These are phyloP conservation scores for Botrytis hyacinthi DNA, from an alignment of 2,329 filamentous ascomycete species.

Conservation along the genomic window DNA sequence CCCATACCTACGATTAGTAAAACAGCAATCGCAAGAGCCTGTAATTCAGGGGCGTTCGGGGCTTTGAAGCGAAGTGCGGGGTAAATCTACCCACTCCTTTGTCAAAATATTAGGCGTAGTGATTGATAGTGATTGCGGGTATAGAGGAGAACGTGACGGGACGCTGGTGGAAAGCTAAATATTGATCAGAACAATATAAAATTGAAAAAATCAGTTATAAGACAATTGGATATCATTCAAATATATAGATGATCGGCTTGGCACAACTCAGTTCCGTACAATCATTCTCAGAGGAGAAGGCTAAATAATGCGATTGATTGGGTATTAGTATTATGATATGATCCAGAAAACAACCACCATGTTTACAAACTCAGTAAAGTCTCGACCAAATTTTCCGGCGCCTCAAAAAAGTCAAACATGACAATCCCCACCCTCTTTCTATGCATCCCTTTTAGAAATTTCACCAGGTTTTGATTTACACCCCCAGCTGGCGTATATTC, in stretches of 20 bases:
- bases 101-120: neutral
- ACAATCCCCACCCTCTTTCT: conserved; percentile 50
- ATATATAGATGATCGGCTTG: neutral
- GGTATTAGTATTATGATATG: neutral
- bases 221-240: neutral
- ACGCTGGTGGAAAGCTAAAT: fast-evolving
- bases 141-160: neutral
- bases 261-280: neutral
- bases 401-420: conserved; percentile 52
- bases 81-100: neutral
- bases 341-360: neutral
- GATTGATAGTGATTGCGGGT: neutral
- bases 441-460: conserved; percentile 40
- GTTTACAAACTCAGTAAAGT: conserved; percentile 39
- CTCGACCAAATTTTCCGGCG: conserved; percentile 44
- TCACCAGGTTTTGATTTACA: conserved; percentile 46
- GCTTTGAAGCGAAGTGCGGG: neutral
- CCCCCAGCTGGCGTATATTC: conserved; percentile 42
- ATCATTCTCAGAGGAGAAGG: neutral
- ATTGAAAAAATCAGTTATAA: neutral
- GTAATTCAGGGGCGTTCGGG: neutral
- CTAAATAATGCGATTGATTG: neutral
- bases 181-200: neutral
- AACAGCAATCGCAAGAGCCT: neutral
- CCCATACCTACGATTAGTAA: neutral